phyloP scores from a whole-genome alignment of 2,329 filamentous ascomycete species.

The Nigrospora sphaerica region DNA sequence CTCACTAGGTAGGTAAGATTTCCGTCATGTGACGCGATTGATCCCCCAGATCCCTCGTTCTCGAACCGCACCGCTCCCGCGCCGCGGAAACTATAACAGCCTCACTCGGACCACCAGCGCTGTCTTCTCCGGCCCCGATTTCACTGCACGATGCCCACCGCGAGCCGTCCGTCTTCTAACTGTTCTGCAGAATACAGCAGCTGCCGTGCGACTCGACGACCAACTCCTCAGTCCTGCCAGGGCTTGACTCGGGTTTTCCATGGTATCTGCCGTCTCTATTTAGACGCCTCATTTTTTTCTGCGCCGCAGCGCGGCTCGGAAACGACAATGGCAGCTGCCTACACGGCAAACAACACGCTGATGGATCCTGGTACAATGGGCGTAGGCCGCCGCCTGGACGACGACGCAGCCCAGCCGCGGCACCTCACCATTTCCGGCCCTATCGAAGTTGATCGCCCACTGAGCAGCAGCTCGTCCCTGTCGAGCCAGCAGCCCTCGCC shows the following conservation, averaged over 20 bases:
- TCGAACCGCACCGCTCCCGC: no score
- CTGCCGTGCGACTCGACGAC: no score
- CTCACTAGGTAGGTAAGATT: no score
- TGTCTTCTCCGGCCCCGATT: no score
- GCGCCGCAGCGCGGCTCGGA: conserved; percentile 24
- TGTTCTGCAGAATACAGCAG: no score
- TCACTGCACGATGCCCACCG: no score
- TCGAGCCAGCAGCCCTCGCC: conserved; percentile 25
- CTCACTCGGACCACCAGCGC: no score
- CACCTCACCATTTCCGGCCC: conserved; percentile 19
- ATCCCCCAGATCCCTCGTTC: no score
- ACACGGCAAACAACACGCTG: conserved; percentile 26
- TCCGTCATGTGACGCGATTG: no score
- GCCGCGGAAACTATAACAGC: no score
- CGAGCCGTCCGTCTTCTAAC: no score
- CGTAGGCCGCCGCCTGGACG: conserved; percentile 6
- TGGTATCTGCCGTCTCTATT: conserved; percentile 16
- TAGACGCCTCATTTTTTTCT: conserved; percentile 18
- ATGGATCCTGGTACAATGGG: background rate
- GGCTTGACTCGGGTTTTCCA: background rate
- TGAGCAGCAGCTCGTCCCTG: conserved; percentile 12
- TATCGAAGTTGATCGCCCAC: conserved; percentile 15
- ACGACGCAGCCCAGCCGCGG: conserved; percentile 13
- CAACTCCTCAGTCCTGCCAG: no score
- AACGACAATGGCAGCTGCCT: conserved; percentile 22